Evolutionary conservation across 2,329 filamentous ascomycete species (phyloP), one percentile per base, ranked within the genome.

Genomic region (Arthroderma sp.): DNA sequence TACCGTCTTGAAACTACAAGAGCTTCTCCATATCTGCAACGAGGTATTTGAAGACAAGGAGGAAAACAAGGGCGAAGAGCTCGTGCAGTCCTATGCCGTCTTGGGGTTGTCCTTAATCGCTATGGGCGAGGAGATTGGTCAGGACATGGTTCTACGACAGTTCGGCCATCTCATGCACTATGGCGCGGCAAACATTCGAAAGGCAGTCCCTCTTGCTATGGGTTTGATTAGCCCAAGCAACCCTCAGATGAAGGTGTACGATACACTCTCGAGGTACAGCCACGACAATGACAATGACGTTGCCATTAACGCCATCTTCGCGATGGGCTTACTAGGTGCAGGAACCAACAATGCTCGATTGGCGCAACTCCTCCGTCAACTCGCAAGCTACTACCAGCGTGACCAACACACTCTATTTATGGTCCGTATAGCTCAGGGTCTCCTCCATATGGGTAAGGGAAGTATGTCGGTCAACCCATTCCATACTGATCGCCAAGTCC

Each of bases 131-230:
- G 94, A 98, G 59, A 85, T 98, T 58, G 94, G 94, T 4, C 93
- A 98, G 71, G 93, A 98, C 70, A 98, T 98, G 93, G 91, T 97
- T 9, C 80, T 98, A 41, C 86, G 93, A 59, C 93, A 96, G 68
- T 97, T 98, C 66, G 93, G 91, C 54, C 93, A 98, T 71, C 79
- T 98, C 60, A 98, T 98, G 93, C 93, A 98, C 76, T 98, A 98
- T 67, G 93, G 94, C 62, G 91, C 96, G 72, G 81, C 91, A 68
- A 97, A 98, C 70, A 98, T 98, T 66, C 87, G 93, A 61, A 93
- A 93, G 69, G 91, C 91, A 19, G 93, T 98, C 31, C 93, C 93
- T 37, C 79, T 98, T 56, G 93, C 93, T 25, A 94, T 98, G 89
- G 94, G 91, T 67, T 81, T 98, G 56, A 86, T 98, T 68, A 95